These are phyloP conservation scores for Fagus sylvatica DNA, from an alignment of 306 rosid genomes.

Conservation along the genomic window DNA sequence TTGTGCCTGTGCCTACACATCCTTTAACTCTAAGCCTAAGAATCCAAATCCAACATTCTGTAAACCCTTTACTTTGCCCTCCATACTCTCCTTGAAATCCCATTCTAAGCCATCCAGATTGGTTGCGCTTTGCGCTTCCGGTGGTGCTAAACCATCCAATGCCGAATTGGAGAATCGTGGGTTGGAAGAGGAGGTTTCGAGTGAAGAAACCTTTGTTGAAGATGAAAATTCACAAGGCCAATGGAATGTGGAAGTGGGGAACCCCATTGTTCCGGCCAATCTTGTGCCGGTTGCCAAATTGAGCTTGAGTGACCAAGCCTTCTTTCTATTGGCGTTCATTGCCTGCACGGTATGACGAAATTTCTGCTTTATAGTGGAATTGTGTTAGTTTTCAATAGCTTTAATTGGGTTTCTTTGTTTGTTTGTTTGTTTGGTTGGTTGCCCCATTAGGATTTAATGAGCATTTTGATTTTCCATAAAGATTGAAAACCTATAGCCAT, in stretches of 20 bases:
- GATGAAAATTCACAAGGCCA: conserved; percentile 26
- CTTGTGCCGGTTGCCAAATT: conserved; percentile 38
- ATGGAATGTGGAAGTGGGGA: conserved; percentile 44
- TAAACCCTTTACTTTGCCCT: conserved; percentile 19
- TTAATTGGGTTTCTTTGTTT: neutral
- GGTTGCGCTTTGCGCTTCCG: conserved; percentile 28
- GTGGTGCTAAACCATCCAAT: conserved; percentile 17
- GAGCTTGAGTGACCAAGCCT: conserved; percentile 69
- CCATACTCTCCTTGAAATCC: conserved; percentile 28
- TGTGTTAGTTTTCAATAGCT: neutral
- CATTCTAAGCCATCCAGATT: conserved; percentile 32
- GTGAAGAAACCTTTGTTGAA: conserved; percentile 12
- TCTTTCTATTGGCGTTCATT: conserved; percentile 74
- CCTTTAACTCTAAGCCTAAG: conserved; percentile 11
- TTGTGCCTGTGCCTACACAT: conserved; percentile 23
- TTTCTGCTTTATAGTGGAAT: neutral
- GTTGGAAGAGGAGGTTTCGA: conserved; percentile 27
- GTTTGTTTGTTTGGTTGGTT: neutral
- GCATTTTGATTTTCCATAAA: neutral
- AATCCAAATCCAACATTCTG: conserved; percentile 24
- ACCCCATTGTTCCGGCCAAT: conserved; percentile 36
- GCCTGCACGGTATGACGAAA: conserved; percentile 61
- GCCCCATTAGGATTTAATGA: neutral
- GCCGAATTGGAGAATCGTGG: conserved; percentile 15
- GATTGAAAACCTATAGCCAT: neutral